Conservation (phyloP, 345 rosid species). For the Gossypium bickii region DNA sequence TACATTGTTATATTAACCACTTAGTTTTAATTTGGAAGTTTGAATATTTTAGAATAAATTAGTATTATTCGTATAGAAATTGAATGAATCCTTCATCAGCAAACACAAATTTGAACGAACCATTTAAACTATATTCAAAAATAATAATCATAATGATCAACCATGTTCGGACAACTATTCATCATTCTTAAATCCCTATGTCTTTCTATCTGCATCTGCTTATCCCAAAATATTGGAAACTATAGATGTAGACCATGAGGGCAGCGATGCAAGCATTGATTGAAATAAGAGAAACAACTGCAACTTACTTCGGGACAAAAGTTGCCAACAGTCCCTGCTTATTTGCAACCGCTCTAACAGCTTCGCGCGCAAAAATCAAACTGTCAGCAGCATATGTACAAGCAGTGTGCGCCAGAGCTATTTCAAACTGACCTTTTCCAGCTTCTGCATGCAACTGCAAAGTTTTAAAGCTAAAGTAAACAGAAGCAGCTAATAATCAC, state of each 20-base stretch:
- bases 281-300: constrained; percentile 6
- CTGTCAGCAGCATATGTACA: constrained; percentile 67
- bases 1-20: not conserved
- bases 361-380: constrained; percentile 77
- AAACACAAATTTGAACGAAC: not conserved
- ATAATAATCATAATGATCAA: not conserved
- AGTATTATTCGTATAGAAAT: not conserved
- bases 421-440: constrained; percentile 90
- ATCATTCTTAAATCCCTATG: not conserved
- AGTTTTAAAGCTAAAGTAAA: constrained; percentile 9
- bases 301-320: constrained; percentile 82
- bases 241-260: not conserved
- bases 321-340: constrained; percentile 82
- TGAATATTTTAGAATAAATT: not conserved
- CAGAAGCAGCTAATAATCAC: constrained; percentile 8
- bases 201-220: not conserved
- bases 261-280: not conserved
- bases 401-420: constrained; percentile 57
- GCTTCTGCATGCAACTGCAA: constrained; percentile 77
- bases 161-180: not conserved
- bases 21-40: not conserved
- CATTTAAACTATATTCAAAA: constrained; percentile 8
- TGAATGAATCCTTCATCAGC: not conserved
- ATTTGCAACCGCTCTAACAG: constrained; percentile 71
- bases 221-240: constrained; percentile 3